Evolutionary conservation across 2,329 filamentous ascomycete species (phyloP), one percentile per base, ranked within the genome.

Genomic region (Ceratocystis huliohia): DNA sequence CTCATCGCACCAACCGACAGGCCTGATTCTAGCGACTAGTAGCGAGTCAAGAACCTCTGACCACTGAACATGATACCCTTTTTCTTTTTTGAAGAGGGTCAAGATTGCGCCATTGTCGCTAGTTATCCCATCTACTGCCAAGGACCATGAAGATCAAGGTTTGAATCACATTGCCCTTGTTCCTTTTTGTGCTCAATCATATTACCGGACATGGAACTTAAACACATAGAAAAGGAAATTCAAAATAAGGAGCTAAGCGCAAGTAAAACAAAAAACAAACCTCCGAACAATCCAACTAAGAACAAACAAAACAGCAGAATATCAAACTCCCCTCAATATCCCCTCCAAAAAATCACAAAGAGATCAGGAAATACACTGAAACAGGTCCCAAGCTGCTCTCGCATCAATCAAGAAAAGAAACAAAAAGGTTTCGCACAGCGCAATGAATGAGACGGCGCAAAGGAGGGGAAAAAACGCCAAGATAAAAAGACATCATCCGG

Each of bases 401-500:
- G 46, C 46, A 48, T 48, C 46, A 48, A 48, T n/a, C 13, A 48
- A 48, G 17, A 48, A 28, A n/a, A 5, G 46, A 48, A 48, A 48
- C 2, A 48, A n/a, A n/a, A 48, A 48, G 6, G 20, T 3, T n/a
- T 48, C 46, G 20, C 46, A 17, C 45, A 48, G 45, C 45, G 45
- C 45, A 20, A 48, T 48, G 7, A 48, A 5, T 22, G 7, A 61
- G 59, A 37, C 37, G 37, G 37, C 10, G 37, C 37, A 37, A 61
- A 37, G 30, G 33, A 41, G 7, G 64, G 30, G 20, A 44, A 64
- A 68, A 33, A 25, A n/a, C 62, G 61, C 20, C 53, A 50, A 28
- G 28, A 62, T 44, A 64, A 66, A 37, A 66, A 68, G 66, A 59
- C 63, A 53, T 48, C 37, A 44, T 50, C 57, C 25, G 64, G 56